Evolutionary conservation across 108 stramenopile species (phyloP), one percentile per base, ranked within the genome.

Genomic region (Cyclotella baltica): DNA sequence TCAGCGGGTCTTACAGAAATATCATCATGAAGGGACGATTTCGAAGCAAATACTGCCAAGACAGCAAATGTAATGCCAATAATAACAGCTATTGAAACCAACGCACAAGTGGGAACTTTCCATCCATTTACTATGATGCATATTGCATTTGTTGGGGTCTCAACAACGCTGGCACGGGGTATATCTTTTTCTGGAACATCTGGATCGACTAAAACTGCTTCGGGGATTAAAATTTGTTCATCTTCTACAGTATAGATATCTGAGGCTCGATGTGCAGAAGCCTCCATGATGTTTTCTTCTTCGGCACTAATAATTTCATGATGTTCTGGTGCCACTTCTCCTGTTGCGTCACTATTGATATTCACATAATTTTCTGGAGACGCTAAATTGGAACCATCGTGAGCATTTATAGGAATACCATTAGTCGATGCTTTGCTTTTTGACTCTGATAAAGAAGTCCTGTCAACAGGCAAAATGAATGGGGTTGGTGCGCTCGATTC

Each of bases 121-220:
- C 2, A n/a, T 48, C 47, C 6, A 48, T 48, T 48, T 4, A 2
- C 4, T 6, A n/a, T 48, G 19, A 48, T 16, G n/a, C 19, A 4
- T n/a, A 48, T 2, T 6, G 47, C 18, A 6, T 48, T 48, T 1
- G 18, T 48, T 48, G 18, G 19, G 19, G 47, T 2, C 47, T n/a
- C 6, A 48, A 48, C 6, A 48, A 48, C 47, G n/a, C 47, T 48
- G 6, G 47, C 47, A 4, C n/a, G 47, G 18, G 47, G 47, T n/a
- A 48, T 48, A 48, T 48, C 47, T 48, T 48, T n/a, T n/a, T n/a
- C n/a, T n/a, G n/a, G n/a, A n/a, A n/a, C 47, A 48, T 48, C 47
- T 48, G 2, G 47, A 1, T 48, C 47, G n/a, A 48, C 6, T 1
- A n/a, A 16, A 4, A 48, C n/a, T 48, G 47, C 47, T 2, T 48